A percentile compares a stretch with the other conserved stretches of the same genome.
These are phyloP conservation scores for Agaricus subrufescens DNA, from an alignment of 768 basidiomycete species.

Conservation along the genomic window DNA sequence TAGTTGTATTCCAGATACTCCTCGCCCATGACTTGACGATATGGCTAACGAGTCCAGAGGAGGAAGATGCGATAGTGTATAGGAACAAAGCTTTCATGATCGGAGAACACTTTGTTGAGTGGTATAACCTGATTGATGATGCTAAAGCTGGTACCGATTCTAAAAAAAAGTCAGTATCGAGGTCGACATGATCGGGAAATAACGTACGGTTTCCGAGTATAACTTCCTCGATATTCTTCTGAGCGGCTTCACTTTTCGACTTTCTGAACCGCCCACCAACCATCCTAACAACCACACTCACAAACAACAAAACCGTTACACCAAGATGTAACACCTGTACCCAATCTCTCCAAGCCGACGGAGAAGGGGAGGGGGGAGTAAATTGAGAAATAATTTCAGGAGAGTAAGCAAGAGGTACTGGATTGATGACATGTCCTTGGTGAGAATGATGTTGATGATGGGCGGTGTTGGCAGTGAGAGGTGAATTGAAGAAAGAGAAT, in stretches of 20 bases:
- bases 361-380: slow-evolving; percentile 17
- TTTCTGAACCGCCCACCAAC: slow-evolving; percentile 20
- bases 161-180: background rate
- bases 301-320: slow-evolving; percentile 59
- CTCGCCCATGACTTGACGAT: slow-evolving; percentile 31
- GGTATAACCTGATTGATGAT: background rate
- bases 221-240: slow-evolving; percentile 13
- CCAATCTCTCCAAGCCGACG: slow-evolving; percentile 40
- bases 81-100: slow-evolving; percentile 4
- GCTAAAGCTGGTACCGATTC: background rate
- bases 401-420: slow-evolving; percentile 28
- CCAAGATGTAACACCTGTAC: slow-evolving; percentile 64
- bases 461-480: slow-evolving; percentile 44
- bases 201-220: slow-evolving; percentile 19
- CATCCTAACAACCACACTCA: slow-evolving; percentile 41
- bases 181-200: background rate
- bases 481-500: slow-evolving; percentile 83
- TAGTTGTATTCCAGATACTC: slow-evolving; percentile 25
- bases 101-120: background rate
- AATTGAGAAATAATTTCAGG: slow-evolving; percentile 28
- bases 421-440: slow-evolving; percentile 51
- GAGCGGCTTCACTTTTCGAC: slow-evolving; percentile 8
- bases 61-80: slow-evolving; percentile 9
- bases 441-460: slow-evolving; percentile 28
- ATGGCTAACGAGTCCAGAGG: slow-evolving; percentile 50